Base-by-base conservation (phyloP, 2,329 filamentous ascomycete genomes). In the Ploettnerulaceae sp. region DNA sequence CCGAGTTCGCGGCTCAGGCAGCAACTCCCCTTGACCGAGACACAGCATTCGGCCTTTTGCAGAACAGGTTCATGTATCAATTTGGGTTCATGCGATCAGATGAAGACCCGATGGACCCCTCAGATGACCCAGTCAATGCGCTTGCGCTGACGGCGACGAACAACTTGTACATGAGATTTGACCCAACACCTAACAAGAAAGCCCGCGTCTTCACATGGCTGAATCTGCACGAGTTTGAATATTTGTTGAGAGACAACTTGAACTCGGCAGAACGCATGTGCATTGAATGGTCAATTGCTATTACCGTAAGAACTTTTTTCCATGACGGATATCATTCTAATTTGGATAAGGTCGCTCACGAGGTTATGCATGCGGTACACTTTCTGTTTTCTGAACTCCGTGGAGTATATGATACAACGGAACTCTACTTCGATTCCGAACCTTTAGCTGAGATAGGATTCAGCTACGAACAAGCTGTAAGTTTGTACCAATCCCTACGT, bases 381-480 rank as follows among this genome's bases (percentile, higher is more conserved):
- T 34, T 17, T 17, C 35, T 36, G 3, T 40, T 18, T 15, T 15
- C 36, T 3, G 29, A 37, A 18, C n/a, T 32, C 7, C 17, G 42
- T 14, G 25, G 15, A 1, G 29, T 20, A 26, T 24, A 21, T 11
- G n/a, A 25, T 2, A 3, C 6, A 5, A 12, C 11, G n/a, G 49
- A 54, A 15, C 41, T 29, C 0, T 59, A 52, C 31, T 55, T 55
- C 9, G 45, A 52, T 31, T 6, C 31, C 2, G 46, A 57, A 8
- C 11, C 54, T 2, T 14, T 56, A 20, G 21, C 48, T 2, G 56
- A 59, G 26, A 7, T 49, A 11, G 56, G 57, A 3, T 51, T 21
- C 26, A 50, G 45, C 11, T 55, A 51, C 21, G 56, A 59, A 14
- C 22, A 42, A 15, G 39, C 36, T 14, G 57, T 58, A 34, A 37